Conservation (phyloP, 2,329 filamentous ascomycete genomes). For the Paraphaeosphaeria sporulosa region DNA sequence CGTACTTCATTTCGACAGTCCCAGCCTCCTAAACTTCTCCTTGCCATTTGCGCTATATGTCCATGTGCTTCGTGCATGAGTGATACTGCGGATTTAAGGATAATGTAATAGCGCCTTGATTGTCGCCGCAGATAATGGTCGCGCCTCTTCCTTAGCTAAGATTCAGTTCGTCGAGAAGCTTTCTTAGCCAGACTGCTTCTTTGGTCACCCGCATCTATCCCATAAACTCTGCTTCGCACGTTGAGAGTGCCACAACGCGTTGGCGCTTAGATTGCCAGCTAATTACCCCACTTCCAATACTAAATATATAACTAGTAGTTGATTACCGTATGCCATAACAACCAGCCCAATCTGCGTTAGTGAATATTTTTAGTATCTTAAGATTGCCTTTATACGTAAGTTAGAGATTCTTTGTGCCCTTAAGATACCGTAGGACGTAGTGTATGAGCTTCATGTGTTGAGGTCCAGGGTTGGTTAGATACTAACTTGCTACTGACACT, state of each 20-base stretch:
- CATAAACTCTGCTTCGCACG: slow-evolving; percentile 26
- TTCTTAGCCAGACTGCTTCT: slow-evolving; percentile 21
- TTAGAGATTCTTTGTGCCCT: not conserved
- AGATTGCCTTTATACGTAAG: not conserved
- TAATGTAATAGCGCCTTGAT: slow-evolving; percentile 23
- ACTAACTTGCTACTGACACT: no score
- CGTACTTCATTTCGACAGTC: not conserved
- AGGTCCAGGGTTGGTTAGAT: no score
- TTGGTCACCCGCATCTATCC: slow-evolving; percentile 23
- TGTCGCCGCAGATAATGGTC: slow-evolving; percentile 23
- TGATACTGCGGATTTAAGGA: slow-evolving; percentile 22
- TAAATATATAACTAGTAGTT: slow-evolving; percentile 28
- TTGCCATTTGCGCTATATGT: not conserved
- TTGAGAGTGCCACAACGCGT: slow-evolving; percentile 20
- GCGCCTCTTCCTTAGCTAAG: slow-evolving; percentile 13
- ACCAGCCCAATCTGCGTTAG: not conserved
- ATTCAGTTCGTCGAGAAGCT: slow-evolving; percentile 12
- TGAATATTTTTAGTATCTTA: not conserved
- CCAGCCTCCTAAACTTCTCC: not conserved
- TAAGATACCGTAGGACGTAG: not conserved
- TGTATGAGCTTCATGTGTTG: no score
- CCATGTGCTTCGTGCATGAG: not conserved
- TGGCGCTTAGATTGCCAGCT: slow-evolving; percentile 8
- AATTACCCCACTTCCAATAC: slow-evolving; percentile 18
- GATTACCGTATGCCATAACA: slow-evolving; percentile 21